Percentiles rank a stretch among this genome's conserved stretches.
These are phyloP conservation scores for Podila epigama DNA, from an alignment of 192 early-diverging fungal species.

Conservation along the genomic window DNA sequence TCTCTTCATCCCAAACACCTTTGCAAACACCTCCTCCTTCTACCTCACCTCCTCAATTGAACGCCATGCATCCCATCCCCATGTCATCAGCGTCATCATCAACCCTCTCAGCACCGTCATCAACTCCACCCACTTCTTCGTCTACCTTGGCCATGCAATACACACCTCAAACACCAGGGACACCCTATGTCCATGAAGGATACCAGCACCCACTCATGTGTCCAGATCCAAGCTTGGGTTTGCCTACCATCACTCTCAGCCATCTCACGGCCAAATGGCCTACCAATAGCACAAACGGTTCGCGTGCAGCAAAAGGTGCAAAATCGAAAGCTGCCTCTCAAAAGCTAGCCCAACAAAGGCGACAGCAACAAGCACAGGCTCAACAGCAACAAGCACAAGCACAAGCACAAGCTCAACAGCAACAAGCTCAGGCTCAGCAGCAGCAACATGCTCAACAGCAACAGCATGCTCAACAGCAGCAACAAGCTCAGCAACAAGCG, in stretches of 20 bases:
- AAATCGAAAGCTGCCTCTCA: not conserved
- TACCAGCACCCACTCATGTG: conserved; percentile 35
- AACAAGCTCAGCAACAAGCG: not conserved
- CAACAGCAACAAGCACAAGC: not conserved
- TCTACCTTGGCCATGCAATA: conserved; percentile 30
- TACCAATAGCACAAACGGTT: not conserved
- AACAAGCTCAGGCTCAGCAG: not conserved
- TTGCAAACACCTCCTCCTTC: conserved; percentile 5
- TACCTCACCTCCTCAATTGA: conserved; percentile 25
- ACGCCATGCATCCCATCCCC: conserved; percentile 7
- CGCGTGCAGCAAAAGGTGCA: not conserved
- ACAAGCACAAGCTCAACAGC: conserved; percentile 9
- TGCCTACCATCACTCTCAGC: conserved; percentile 19
- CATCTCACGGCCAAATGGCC: conserved; percentile 25
- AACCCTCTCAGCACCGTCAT: not conserved
- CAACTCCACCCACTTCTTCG: conserved; percentile 4
- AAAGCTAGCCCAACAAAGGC: conserved; percentile 1
- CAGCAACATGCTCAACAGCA: conserved; percentile 1
- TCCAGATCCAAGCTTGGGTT: conserved; percentile 35
- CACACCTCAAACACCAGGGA: conserved; percentile 15
- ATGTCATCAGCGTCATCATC: conserved; percentile 3
- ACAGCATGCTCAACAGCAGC: not conserved
- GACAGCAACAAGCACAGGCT: not conserved
- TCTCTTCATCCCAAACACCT: conserved; percentile 9
- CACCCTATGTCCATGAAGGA: conserved; percentile 11